Percentiles rank a stretch among this genome's conserved stretches.
Evolutionary conservation across 106 monocot species (phyloP).

Genomic region (Iris macrosiphon): DNA sequence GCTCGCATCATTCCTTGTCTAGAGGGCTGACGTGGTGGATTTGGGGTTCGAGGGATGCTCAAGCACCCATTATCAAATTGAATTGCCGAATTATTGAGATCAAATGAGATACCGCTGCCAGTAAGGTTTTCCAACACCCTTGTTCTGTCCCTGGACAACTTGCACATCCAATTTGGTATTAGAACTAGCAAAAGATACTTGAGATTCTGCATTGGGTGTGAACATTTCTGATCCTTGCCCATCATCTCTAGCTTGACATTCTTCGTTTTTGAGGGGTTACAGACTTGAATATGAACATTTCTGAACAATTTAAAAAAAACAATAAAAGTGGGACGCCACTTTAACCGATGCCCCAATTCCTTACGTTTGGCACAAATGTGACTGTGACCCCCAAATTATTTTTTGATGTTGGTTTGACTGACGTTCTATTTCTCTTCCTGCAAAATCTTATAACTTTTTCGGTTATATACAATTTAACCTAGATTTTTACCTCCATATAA

Average conservation of each 20-base stretch:
- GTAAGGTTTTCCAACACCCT: constrained; percentile 7
- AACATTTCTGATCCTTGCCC: neutral
- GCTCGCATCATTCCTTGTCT: neutral
- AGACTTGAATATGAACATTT: too few relatives aligned
- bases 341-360: too few relatives aligned
- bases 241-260: constrained; percentile 3
- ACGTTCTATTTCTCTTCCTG: too few relatives aligned
- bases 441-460: too few relatives aligned
- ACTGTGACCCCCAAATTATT: too few relatives aligned
- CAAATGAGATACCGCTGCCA: constrained; percentile 1
- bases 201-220: neutral
- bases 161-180: constrained; percentile 4
- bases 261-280: constrained; percentile 11
- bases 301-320: too few relatives aligned
- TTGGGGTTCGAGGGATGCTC: constrained; percentile 1
- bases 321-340: too few relatives aligned
- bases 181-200: constrained; percentile 1
- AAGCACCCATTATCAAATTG: constrained; percentile 1
- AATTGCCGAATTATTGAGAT: constrained; percentile 14
- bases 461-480: too few relatives aligned
- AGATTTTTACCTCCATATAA: too few relatives aligned
- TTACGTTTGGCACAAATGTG: too few relatives aligned
- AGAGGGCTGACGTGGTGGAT: neutral
- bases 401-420: too few relatives aligned
- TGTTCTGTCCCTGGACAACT: constrained; percentile 2